Conservation (phyloP, 2,329 filamentous ascomycete species). For the Penicillium occitanis region DNA sequence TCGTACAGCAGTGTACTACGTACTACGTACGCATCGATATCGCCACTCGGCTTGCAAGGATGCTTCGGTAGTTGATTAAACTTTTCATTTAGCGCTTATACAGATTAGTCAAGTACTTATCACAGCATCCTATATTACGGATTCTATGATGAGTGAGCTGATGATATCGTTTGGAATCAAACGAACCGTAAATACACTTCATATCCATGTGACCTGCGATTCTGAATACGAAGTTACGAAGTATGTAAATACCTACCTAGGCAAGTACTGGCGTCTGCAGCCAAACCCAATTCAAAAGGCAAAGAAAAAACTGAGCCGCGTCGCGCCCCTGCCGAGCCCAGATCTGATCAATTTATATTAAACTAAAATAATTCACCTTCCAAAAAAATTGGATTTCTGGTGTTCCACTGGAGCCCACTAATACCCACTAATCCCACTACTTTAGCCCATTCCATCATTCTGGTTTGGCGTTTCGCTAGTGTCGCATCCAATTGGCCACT, state of each 20-base stretch:
- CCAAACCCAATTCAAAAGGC: neutral
- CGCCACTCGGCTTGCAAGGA: conserved; percentile 5
- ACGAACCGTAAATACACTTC: neutral
- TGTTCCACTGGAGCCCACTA: neutral
- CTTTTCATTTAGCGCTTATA: neutral
- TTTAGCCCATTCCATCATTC: conserved; percentile 17
- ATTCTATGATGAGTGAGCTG: neutral
- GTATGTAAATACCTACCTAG: conserved; percentile 1
- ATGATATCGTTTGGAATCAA: neutral
- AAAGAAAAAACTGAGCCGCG: conserved; percentile 4
- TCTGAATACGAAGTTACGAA: neutral
- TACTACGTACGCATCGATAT: neutral
- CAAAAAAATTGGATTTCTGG: conserved; percentile 5
- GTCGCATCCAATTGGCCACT: conserved; percentile 9
- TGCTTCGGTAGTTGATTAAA: conserved; percentile 4
- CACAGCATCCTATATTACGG: neutral
- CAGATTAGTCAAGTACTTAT: conserved; percentile 4
- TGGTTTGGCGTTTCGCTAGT: conserved; percentile 20
- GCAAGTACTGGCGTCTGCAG: conserved; percentile 2
- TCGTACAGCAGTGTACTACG: neutral
- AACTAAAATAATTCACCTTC: neutral
- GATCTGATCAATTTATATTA: conserved; percentile 10
- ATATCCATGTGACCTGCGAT: neutral
- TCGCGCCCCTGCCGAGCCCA: conserved; percentile 9
- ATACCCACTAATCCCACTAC: neutral